Base-by-base conservation (phyloP, 1,139 yeast species). In the Nakaseomyces delphensis region DNA sequence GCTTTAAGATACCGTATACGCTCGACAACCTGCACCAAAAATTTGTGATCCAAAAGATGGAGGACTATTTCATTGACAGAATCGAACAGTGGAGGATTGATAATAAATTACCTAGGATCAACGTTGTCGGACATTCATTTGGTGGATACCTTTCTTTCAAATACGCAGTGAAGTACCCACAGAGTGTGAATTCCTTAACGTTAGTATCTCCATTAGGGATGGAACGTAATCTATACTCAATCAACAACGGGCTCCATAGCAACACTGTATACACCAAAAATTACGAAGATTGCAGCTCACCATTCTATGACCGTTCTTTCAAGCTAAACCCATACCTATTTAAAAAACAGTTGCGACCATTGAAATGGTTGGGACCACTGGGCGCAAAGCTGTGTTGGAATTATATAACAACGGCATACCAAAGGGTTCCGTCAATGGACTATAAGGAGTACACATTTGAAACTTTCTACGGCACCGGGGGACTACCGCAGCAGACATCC, bases 201-300 rank as follows among this genome's bases (percentile, higher is more conserved):
- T 67, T 89, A 30, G 77, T 84, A 2, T 82, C 94, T 1, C 97
- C 97, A 0, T 94, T 87, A 0, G 96, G 96, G 0, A 83, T 87
- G 11, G 93, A 84, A 51, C 67, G 84, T 41, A 86, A 77, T 45
- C 75, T 80, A 1, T 79, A 71, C 55, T 79, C 86, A 0, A 64
- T 80, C 2, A 70, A 74, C 21, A 74, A 76, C 45, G 68, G 48
- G 9, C 42, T 53, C 30, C 27, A 47, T 4, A 38, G 46, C 18
- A 43, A 52, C 24, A 43, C 43, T 3, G 35, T 33, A 2, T 54
- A 54, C 39, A 39, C 40, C 6, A 43, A 49, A 21, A 49, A 53
- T 13, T 43, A 39, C 28, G 43, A 46, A 8, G 51, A 55, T 36
- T 56, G 56, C 10, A 40, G 52, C 2, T 52, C 57, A 21, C 49